Evolutionary conservation across 257 asterid genomes (phyloP), one percentile per base, ranked within the genome.

Genomic region (Nicotiana attenuata): DNA sequence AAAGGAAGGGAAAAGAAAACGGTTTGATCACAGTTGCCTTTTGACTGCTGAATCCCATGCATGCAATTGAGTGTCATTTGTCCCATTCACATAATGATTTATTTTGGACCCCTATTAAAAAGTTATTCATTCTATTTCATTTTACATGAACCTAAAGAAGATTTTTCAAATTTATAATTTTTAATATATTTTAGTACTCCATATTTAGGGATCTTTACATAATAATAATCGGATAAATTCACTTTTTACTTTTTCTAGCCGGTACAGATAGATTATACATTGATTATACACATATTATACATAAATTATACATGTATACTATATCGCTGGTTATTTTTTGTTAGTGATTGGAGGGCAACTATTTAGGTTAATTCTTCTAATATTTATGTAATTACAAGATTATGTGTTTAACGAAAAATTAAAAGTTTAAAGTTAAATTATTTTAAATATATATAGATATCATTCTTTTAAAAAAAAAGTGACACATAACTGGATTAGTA

Each of bases 21-120:
- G 80, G 80, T 75, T 75, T 75, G 64, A 50, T 75, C 64, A 75
- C 80, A 26, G 63, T 50, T 50, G 52, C 26, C 80, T 75, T 75
- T 75, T 75, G 80, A 75, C 45, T 75, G 63, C 63, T 47, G 64
- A 75, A 75, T 75, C 80, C 64, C 80, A 75, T 75, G 80, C 80
- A 75, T 75, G 80, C 64, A 75, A 75, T 75, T 75, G 45, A 52
- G 26, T 75, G 53, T 50, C 52, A 0, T 26, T 24, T 75, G 17
- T 75, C 45, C 61, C 28, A 24, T 75, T 15, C 78, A 22, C 29
- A 73, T 47, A 47, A 47, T 73, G 38, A 22, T 73, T 69, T 73
- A 45, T 14, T 45, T 14, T 47, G 22, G 13, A 64, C 69, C 2
- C 69, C 41, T 14, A 24, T 22, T 47, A 16, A 50, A 75, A 75